Base-by-base conservation (phyloP, 805 yeast genomes). In the Cyberlindnera bimundalis region DNA sequence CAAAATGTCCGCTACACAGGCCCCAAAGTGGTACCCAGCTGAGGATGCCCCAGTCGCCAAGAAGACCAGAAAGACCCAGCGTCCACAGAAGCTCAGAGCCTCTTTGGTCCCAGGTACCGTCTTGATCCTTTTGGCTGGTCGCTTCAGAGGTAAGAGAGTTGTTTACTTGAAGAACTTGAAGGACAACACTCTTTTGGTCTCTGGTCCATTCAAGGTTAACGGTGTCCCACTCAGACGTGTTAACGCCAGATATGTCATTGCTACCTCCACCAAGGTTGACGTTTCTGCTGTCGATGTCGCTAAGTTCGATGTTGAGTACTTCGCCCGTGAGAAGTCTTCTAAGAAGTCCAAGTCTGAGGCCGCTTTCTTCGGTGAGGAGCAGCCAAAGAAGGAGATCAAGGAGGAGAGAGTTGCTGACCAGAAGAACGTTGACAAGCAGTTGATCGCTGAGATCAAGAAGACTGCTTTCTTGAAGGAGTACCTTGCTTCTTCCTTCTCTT, bases 151-250 rank as follows among this genome's bases (percentile, higher is more conserved):
- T 72, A 93, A 91, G 88, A 90, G 99, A 78, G 99, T 93, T 64
- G 97, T 91, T 53, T 85, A 84, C 85, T 83, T 91, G 71, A 91
- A 90, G 84, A 76, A 84, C 73, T 82, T 93, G 69, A 97, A 89
- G 76, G 98, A 93, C 83, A 87, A 88, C 88, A 91, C 97, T 58
- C 78, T 91, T 65, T 85, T 91, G 68, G 96, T 91, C 55, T 76
- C 96, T 50, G 99, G 99, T 70, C 99, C 99, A 66, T 93, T 91
- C 96, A 91, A 93, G 83, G 86, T 91, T 66, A 91, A 91, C 78
- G 99, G 99, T 79, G 99, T 91, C 59, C 98, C 99, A 71, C 80
- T 91, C 72, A 89, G 98, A 85, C 86, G 97, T 80, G 98, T 91
- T 60, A 93, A 91, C 73, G 83, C 97, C 64, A 87, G 96, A 74